Conservation (phyloP, 805 yeast species). For the Zygotorulaspora florentina region DNA sequence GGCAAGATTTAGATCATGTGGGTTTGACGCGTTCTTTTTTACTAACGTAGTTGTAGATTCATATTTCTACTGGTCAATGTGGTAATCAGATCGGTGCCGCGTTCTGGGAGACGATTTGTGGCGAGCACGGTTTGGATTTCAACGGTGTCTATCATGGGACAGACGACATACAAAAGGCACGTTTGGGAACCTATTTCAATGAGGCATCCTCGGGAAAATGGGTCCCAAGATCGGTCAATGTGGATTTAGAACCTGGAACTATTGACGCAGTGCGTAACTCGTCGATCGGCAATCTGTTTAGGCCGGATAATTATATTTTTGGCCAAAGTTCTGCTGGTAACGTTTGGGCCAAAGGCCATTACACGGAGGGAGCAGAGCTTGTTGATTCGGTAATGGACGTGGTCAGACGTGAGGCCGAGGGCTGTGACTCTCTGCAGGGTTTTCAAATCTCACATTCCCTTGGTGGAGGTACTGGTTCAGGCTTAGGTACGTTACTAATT, state of each 20-base stretch:
- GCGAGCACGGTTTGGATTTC: conserved; percentile 77
- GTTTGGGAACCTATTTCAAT: conserved; percentile 79
- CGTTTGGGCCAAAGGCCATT: conserved; percentile 96
- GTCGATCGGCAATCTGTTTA: conserved; percentile 75
- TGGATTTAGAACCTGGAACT: conserved; percentile 93
- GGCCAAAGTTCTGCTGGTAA: conserved; percentile 94
- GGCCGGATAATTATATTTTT: conserved; percentile 87
- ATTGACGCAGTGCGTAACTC: conserved; percentile 81
- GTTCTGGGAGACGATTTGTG: conserved; percentile 89
- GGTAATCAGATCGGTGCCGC: conserved; percentile 98
- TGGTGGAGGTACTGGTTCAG: conserved; percentile 96
- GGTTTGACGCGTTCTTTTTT: not conserved
- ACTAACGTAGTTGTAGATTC: conserved; percentile 42
- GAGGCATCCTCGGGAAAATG: conserved; percentile 85
- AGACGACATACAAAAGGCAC: conserved; percentile 49
- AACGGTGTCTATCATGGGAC: conserved; percentile 68
- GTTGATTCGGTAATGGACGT: conserved; percentile 87
- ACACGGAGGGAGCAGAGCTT: conserved; percentile 94
- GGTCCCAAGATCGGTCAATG: conserved; percentile 90
- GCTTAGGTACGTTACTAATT: conserved; percentile 88
- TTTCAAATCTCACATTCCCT: conserved; percentile 83
- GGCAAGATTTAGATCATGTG: not conserved
- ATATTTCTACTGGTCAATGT: conserved; percentile 96
- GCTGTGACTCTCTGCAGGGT: conserved; percentile 89
- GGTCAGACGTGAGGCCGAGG: conserved; percentile 90